These are phyloP conservation scores for Lactuca saligna DNA, from an alignment of 129 eudicot genomes.

Conservation along the genomic window DNA sequence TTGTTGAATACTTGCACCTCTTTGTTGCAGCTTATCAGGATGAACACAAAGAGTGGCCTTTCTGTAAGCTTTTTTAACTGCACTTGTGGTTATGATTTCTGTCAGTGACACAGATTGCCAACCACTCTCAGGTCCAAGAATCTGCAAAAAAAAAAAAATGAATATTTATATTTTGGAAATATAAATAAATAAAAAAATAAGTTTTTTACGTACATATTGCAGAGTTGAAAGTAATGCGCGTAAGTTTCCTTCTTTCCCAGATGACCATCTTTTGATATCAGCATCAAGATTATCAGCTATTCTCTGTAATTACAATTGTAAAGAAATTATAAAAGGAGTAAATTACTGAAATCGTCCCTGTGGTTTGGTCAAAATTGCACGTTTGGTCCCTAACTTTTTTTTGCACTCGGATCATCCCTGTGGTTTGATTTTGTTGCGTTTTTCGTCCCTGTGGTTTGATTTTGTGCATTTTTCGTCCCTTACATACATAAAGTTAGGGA, in stretches of 20 bases:
- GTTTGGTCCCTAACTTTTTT: too few species aligned
- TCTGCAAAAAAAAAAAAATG: conserved; percentile 41
- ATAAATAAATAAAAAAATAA: background rate
- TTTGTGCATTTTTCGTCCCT: too few species aligned
- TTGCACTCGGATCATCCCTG: too few species aligned
- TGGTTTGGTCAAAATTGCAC: too few species aligned
- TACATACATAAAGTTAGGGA: too few species aligned
- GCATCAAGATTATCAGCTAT: conserved; percentile 82
- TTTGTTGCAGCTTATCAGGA: conserved; percentile 96
- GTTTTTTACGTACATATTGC: conserved; percentile 72
- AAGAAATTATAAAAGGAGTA: background rate
- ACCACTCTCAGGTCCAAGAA: conserved; percentile 87
- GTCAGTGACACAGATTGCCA: conserved; percentile 91
- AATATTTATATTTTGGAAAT: background rate
- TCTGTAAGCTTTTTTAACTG: conserved; percentile 93
- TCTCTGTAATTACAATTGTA: conserved; percentile 57
- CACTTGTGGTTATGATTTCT: conserved; percentile 67
- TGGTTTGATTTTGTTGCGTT: too few species aligned
- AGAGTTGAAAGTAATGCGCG: conserved; percentile 96
- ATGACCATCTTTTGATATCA: conserved; percentile 93
- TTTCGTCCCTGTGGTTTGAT: too few species aligned
- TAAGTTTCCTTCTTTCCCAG: conserved; percentile 94
- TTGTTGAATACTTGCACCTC: conserved; percentile 92
- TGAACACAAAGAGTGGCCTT: conserved; percentile 96
- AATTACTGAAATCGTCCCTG: too few species aligned